A percentile compares a stretch with the other conserved stretches of the same genome.
These are phyloP conservation scores for Casuarina glauca DNA, from an alignment of 306 rosid genomes.

Conservation along the genomic window DNA sequence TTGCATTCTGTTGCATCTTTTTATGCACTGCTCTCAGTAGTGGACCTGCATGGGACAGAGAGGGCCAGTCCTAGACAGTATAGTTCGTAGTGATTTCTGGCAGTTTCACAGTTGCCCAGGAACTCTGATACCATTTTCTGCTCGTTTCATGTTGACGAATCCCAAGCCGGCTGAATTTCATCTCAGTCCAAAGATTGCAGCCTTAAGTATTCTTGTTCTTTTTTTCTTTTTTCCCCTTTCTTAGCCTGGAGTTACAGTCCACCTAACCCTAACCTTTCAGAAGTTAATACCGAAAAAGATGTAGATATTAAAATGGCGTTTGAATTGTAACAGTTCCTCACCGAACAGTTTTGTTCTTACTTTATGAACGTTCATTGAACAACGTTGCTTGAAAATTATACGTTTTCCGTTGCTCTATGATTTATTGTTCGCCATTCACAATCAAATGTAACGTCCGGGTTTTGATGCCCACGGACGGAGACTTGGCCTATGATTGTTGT, in stretches of 20 bases:
- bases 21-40: constrained; percentile 47
- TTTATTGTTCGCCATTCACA: too few species aligned
- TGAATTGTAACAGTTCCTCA: background rate
- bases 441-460: background rate
- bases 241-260: background rate
- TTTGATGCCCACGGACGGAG: background rate
- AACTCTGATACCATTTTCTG: constrained; percentile 29
- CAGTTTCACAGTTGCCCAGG: constrained; percentile 32
- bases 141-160: constrained; percentile 30
- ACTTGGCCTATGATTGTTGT: background rate
- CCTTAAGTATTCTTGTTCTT: background rate
- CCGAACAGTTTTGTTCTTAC: background rate
- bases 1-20: constrained; percentile 50
- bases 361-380: background rate
- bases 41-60: constrained; percentile 58
- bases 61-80: constrained; percentile 33
- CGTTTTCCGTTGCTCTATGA: background rate
- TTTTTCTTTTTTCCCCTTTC: too few species aligned
- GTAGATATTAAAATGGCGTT: background rate
- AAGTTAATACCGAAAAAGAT: background rate
- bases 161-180: constrained; percentile 23
- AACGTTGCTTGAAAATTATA: background rate
- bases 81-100: constrained; percentile 30
- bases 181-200: constrained; percentile 10
- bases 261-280: background rate